A percentile compares a stretch with the other conserved stretches of the same genome.
Evolutionary conservation across 768 basidiomycete species (phyloP).

Genomic region (Hygrophoropsis aurantiaca): DNA sequence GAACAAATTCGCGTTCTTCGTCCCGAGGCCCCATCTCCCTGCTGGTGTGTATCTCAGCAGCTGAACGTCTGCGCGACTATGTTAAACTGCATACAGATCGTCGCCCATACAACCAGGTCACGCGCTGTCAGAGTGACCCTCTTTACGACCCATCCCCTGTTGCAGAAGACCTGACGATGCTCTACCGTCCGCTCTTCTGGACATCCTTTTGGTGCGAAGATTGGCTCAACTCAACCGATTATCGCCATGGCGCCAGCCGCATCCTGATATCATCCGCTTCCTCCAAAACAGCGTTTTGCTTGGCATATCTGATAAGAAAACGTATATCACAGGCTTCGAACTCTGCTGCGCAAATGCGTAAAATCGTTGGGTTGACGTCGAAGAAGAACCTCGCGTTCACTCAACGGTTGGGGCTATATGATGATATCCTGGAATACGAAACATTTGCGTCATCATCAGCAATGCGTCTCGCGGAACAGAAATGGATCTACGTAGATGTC

Average conservation of each 20-base stretch:
- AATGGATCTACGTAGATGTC: conserved; percentile 65
- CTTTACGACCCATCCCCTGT: conserved; percentile 48
- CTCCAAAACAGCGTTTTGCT: conserved; percentile 69
- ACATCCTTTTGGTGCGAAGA: conserved; percentile 77
- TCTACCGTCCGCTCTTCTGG: conserved; percentile 74
- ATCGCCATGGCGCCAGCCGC: conserved; percentile 45
- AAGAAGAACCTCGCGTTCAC: conserved; percentile 56
- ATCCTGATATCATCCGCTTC: conserved; percentile 71
- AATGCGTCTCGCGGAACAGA: conserved; percentile 29
- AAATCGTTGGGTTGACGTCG: conserved; percentile 63
- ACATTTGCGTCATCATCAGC: conserved; percentile 33
- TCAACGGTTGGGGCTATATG: conserved; percentile 50
- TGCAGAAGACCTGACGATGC: conserved; percentile 65
- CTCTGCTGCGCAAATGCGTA: conserved; percentile 28
- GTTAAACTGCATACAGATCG: conserved; percentile 44
- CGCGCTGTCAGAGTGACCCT: conserved; percentile 55
- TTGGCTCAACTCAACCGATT: conserved; percentile 54
- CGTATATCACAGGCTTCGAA: conserved; percentile 25
- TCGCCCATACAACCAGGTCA: conserved; percentile 67
- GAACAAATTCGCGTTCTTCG: conserved; percentile 52
- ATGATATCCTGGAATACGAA: conserved; percentile 58
- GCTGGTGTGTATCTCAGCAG: conserved; percentile 36
- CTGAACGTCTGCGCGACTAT: neutral
- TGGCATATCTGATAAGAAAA: conserved; percentile 59
- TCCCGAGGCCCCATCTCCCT: conserved; percentile 63